Percentiles rank a stretch among this genome's conserved stretches.
phyloP scores from a whole-genome alignment of 148 eudicot genomes.

The Bassia scoparia region DNA sequence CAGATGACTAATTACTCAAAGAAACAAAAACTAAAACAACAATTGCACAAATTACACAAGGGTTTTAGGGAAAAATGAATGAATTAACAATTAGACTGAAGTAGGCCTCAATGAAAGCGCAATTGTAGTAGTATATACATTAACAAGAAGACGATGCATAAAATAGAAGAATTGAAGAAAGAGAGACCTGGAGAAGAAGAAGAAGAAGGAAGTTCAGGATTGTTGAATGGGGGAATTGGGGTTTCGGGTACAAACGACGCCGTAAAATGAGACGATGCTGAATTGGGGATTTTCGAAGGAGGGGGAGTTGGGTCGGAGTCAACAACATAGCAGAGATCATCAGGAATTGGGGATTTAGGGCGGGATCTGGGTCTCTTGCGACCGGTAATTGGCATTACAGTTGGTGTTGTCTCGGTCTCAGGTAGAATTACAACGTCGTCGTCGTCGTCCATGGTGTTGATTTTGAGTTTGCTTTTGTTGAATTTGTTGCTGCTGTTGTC shows the following conservation, averaged over 20 bases:
- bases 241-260: conserved; percentile 47
- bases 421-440: too few species aligned
- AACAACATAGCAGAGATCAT: conserved; percentile 21
- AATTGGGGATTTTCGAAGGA: conserved; percentile 15
- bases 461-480: too few species aligned
- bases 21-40: too few species aligned
- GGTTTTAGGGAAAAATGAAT: too few species aligned
- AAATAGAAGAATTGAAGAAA: background rate
- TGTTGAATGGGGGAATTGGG: conserved; percentile 37
- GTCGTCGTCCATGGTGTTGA: background rate
- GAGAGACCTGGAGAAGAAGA: conserved; percentile 20
- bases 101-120: too few species aligned
- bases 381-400: conserved; percentile 5
- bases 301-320: conserved; percentile 36
- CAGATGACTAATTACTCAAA: too few species aligned
- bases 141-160: background rate
- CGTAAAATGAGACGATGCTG: conserved; percentile 17
- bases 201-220: too few species aligned
- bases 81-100: too few species aligned
- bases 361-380: conserved; percentile 29
- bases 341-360: conserved; percentile 22
- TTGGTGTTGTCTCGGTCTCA: conserved; percentile 7
- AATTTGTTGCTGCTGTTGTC: conserved; percentile 3
- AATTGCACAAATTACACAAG: too few species aligned
- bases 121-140: too few species aligned